A percentile compares a stretch with the other conserved stretches of the same genome.
These are phyloP conservation scores for Pythium phragmiticola DNA, from an alignment of 352 stramenopile species.

Conservation along the genomic window DNA sequence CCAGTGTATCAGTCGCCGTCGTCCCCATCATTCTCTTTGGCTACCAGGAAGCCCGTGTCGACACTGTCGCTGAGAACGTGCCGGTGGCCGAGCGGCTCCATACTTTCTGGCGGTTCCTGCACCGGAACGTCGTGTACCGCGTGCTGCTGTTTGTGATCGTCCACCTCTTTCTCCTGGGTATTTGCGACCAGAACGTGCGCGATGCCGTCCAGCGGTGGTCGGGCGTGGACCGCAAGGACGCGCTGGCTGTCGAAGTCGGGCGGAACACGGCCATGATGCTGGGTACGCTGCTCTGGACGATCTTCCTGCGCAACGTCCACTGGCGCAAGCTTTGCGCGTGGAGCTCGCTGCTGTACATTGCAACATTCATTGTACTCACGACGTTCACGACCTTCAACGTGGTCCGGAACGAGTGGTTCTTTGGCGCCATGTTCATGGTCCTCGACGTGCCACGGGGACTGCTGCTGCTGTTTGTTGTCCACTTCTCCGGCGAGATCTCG, in stretches of 20 bases:
- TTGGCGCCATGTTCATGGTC: slow-evolving; percentile 28
- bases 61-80: slow-evolving; percentile 2
- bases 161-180: slow-evolving; percentile 34
- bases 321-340: slow-evolving; percentile 37
- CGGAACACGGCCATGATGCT: slow-evolving; percentile 28
- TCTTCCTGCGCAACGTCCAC: slow-evolving; percentile 32
- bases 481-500: slow-evolving; percentile 49
- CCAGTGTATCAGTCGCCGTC: slow-evolving; percentile 1
- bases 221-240: slow-evolving; percentile 19
- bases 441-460: slow-evolving; percentile 37
- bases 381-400: slow-evolving; percentile 34
- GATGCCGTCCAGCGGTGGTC: slow-evolving; percentile 42
- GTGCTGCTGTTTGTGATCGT: slow-evolving; percentile 49
- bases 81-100: slow-evolving; percentile 14
- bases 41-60: slow-evolving; percentile 26
- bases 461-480: slow-evolving; percentile 40
- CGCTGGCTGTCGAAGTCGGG: slow-evolving; percentile 27
- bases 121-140: slow-evolving; percentile 53
- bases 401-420: slow-evolving; percentile 42
- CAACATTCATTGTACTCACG: slow-evolving; percentile 27
- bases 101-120: slow-evolving; percentile 51
- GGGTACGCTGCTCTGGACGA: slow-evolving; percentile 38
- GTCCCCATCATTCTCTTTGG: slow-evolving; percentile 30
- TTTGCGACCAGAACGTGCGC: slow-evolving; percentile 38
- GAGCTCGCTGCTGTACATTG: slow-evolving; percentile 32